Evolutionary conservation across 768 basidiomycete species (phyloP).

Genomic region (Brasilioporus rufonigricans): DNA sequence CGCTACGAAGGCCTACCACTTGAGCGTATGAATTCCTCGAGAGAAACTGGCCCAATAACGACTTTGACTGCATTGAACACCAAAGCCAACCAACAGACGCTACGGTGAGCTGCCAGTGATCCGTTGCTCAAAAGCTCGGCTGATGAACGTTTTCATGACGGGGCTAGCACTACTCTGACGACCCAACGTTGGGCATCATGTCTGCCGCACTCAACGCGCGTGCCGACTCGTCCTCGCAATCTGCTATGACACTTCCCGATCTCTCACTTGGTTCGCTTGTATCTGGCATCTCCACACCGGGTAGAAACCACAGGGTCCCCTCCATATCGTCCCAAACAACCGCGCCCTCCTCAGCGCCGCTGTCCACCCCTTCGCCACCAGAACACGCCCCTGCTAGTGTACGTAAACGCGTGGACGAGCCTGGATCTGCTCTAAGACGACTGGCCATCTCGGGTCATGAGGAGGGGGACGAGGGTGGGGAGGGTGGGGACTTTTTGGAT

Average conservation of each 20-base stretch:
- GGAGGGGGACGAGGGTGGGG: constrained; percentile 39
- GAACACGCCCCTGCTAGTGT: constrained; percentile 29
- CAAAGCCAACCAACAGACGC: neutral
- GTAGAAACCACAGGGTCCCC: constrained; percentile 42
- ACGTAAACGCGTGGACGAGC: constrained; percentile 41
- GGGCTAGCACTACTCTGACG: neutral
- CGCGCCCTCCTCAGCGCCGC: constrained; percentile 47
- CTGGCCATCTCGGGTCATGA: constrained; percentile 31
- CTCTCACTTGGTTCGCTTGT: constrained; percentile 57
- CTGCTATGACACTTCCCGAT: constrained; percentile 50
- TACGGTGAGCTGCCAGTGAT: constrained; percentile 10
- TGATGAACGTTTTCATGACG: neutral
- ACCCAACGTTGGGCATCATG: constrained; percentile 30
- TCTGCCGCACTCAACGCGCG: constrained; percentile 41
- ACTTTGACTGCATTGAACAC: too few species aligned
- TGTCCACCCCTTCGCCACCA: constrained; percentile 52
- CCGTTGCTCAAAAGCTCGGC: neutral
- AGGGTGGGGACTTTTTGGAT: constrained; percentile 46
- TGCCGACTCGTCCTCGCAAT: constrained; percentile 43
- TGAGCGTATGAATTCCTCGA: neutral
- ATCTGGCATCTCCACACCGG: constrained; percentile 54
- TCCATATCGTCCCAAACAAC: constrained; percentile 53
- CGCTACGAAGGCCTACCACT: neutral
- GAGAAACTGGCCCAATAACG: neutral
- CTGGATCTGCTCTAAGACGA: constrained; percentile 39